Evolutionary conservation across 805 yeast genomes (phyloP), one percentile per base, ranked within the genome.

Genomic region (Nakazawaea pomicola): DNA sequence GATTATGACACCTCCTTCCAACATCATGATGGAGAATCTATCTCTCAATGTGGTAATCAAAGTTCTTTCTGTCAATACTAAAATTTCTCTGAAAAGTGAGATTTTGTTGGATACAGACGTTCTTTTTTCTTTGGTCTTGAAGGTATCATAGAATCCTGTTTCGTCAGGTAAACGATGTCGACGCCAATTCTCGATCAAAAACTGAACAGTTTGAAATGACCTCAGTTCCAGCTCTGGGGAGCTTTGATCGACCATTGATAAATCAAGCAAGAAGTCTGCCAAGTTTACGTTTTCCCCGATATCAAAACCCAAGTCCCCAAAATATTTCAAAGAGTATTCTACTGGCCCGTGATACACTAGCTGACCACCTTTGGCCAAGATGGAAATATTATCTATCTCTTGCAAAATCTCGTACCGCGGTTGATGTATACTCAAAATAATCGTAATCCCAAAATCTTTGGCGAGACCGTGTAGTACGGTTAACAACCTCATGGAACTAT

Each of bases 381-480:
- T 62, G 47, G 83, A 78, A 3, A 83, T 60, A 40, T 73, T 65
- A 53, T 83, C 89, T 40, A 83, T 71, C 24, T 78, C 56, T 36
- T 70, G 67, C 25, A 80, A 61, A 36, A 83, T 81, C 55, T 83
- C 90, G 1, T 77, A 72, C 23, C 91, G 61, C 0, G 93, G 93
- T 53, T 83, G 93, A 55, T 83, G 91, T 32, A 83, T 79, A 31
- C 84, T 77, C 49, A 82, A 61, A 2, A 83, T 68, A 16, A 83
- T 66, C 0, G 88, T 80, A 34, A 84, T 70, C 0, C 88, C 88
- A 31, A 66, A 70, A 7, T 58, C 55, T 25, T 54, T 53, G 1
- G 80, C 75, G 35, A 78, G 62, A 38, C 68, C 67, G 44, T 72
- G 71, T 37, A 84, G 65, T 0, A 81, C 75, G 30, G 70, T 61